Evolutionary conservation across 2,329 filamentous ascomycete species (phyloP).

Genomic region (Cladophialophora chaetospira): DNA sequence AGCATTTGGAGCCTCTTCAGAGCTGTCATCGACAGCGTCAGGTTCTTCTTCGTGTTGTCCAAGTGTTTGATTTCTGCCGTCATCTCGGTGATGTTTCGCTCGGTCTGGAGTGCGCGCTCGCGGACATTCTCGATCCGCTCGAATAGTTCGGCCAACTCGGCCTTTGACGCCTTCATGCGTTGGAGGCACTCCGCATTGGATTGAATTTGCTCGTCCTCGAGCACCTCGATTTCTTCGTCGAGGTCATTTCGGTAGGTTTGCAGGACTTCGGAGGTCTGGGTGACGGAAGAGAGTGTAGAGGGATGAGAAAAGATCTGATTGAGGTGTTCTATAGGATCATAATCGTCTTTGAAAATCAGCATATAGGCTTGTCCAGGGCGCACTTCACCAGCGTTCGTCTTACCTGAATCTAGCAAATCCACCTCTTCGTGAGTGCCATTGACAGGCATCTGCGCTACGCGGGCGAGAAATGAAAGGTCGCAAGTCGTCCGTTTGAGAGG

Average conservation of each 20-base stretch:
- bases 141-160: slow-evolving; percentile 86
- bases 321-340: slow-evolving; percentile 89
- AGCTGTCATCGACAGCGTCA: slow-evolving; percentile 96
- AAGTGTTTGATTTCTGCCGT: slow-evolving; percentile 97
- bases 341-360: slow-evolving; percentile 61
- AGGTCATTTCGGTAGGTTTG: slow-evolving; percentile 78
- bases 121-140: slow-evolving; percentile 93
- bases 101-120: slow-evolving; percentile 83
- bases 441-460: slow-evolving; percentile 22
- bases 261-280: slow-evolving; percentile 72
- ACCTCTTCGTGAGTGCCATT: slow-evolving; percentile 33
- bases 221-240: slow-evolving; percentile 71
- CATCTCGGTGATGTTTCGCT: slow-evolving; percentile 96
- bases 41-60: slow-evolving; percentile 93
- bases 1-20: slow-evolving; percentile 97
- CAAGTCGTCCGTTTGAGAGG: background rate
- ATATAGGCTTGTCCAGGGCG: background rate
- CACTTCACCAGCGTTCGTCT: slow-evolving; percentile 2
- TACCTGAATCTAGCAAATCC: slow-evolving; percentile 50
- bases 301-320: slow-evolving; percentile 93
- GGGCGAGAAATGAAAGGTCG: background rate
- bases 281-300: slow-evolving; percentile 76
- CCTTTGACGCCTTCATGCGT: slow-evolving; percentile 87
- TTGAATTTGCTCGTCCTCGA: slow-evolving; percentile 75
- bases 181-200: slow-evolving; percentile 85